These are phyloP conservation scores for Penicillium sp. DNA, from an alignment of 2,329 filamentous ascomycete species.

Conservation along the genomic window DNA sequence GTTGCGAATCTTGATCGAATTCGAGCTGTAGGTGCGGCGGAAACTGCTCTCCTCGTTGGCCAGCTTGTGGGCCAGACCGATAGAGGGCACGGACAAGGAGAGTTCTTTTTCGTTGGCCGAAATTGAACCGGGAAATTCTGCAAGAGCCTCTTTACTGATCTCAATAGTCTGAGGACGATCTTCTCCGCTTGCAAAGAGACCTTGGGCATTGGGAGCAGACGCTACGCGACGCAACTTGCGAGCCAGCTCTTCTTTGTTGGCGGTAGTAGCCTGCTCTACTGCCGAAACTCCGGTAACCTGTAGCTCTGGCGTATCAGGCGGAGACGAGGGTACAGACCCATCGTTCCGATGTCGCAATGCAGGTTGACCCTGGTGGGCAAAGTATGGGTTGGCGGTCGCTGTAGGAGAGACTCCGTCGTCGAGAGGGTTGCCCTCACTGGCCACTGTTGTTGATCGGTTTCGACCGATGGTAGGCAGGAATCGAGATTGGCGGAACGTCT, in stretches of 20 bases:
- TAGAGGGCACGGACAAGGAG: slow-evolving; percentile 31
- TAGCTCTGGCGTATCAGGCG: slow-evolving; percentile 81
- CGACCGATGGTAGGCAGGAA: slow-evolving; percentile 86
- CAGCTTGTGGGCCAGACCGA: slow-evolving; percentile 59
- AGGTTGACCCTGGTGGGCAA: slow-evolving; percentile 91
- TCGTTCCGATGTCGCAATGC: slow-evolving; percentile 93
- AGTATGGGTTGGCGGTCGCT: slow-evolving; percentile 94
- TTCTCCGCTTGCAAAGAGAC: slow-evolving; percentile 68
- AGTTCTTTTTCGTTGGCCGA: slow-evolving; percentile 29
- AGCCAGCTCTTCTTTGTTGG: slow-evolving; percentile 90
- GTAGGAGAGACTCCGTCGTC: slow-evolving; percentile 89
- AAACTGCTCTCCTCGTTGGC: slow-evolving; percentile 71
- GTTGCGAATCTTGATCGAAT: slow-evolving; percentile 97
- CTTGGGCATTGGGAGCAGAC: slow-evolving; percentile 95
- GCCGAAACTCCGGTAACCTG: slow-evolving; percentile 69
- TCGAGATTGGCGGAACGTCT: slow-evolving; percentile 76
- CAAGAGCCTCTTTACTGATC: slow-evolving; percentile 75
- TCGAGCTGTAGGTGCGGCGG: slow-evolving; percentile 94
- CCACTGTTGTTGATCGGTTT: slow-evolving; percentile 84
- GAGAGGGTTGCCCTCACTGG: slow-evolving; percentile 86
- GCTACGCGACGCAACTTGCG: slow-evolving; percentile 90
- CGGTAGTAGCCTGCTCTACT: slow-evolving; percentile 65
- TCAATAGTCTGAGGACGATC: slow-evolving; percentile 81
- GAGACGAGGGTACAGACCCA: slow-evolving; percentile 85
- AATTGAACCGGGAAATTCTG: slow-evolving; percentile 57